Conservation (phyloP, 2,329 filamentous ascomycete species). For the Fragosphaeria purpurea region DNA sequence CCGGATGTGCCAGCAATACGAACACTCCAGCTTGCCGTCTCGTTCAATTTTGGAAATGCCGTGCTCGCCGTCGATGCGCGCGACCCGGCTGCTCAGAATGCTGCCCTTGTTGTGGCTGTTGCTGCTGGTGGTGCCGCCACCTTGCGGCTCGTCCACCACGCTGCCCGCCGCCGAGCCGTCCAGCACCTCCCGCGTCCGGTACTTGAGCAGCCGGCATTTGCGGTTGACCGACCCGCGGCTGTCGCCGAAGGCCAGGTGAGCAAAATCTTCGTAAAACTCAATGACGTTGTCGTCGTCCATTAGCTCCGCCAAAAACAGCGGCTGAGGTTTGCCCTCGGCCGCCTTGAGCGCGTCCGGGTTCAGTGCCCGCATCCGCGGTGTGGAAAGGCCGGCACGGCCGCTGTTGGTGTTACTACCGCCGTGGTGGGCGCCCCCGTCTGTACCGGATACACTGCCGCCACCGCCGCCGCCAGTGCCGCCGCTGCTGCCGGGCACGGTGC, state of each 20-base stretch:
- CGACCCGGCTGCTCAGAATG: slow-evolving; percentile 49
- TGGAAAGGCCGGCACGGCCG: slow-evolving; percentile 34
- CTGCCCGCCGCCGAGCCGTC: slow-evolving; percentile 25
- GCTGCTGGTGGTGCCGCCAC: slow-evolving; percentile 13
- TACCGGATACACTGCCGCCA: background rate
- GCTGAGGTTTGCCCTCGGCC: slow-evolving; percentile 49
- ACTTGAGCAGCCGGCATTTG: slow-evolving; percentile 80
- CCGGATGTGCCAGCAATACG: slow-evolving; percentile 95
- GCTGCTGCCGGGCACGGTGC: slow-evolving; percentile 20
- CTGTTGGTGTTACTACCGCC: slow-evolving; percentile 26
- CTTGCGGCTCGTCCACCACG: slow-evolving; percentile 12
- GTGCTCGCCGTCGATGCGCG: slow-evolving; percentile 58
- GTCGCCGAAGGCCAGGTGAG: slow-evolving; percentile 84
- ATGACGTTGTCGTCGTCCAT: slow-evolving; percentile 90
- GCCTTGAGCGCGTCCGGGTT: slow-evolving; percentile 20
- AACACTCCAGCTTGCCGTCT: slow-evolving; percentile 88
- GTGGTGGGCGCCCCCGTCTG: slow-evolving; percentile 24
- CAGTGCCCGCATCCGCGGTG: slow-evolving; percentile 40
- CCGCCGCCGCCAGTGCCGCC: slow-evolving; percentile 23
- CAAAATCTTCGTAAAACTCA: slow-evolving; percentile 93
- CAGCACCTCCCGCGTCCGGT: slow-evolving; percentile 60
- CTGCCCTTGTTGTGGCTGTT: slow-evolving; percentile 22
- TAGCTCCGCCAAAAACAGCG: slow-evolving; percentile 84
- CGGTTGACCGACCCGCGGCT: slow-evolving; percentile 76
- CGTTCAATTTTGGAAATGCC: slow-evolving; percentile 75